Base-by-base conservation (phyloP, 2,329 filamentous ascomycete genomes). In the Capronia coronata region DNA sequence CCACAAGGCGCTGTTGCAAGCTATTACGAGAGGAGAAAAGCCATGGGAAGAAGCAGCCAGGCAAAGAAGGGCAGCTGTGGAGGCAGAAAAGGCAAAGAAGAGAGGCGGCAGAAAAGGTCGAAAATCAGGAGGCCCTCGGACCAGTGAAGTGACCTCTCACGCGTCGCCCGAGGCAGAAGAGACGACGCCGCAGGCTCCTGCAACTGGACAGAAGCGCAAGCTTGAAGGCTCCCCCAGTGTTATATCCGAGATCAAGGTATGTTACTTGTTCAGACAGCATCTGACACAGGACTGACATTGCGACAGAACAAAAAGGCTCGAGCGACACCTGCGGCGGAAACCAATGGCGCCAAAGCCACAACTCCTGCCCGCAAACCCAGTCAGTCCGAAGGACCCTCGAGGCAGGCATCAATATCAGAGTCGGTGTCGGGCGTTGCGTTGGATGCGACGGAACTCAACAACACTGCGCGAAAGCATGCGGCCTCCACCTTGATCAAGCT, bases 1-100 rank as follows among this genome's bases (percentile, higher is more conserved):
- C 55, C 93, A 98, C 70, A 82, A 80, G 59, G 82, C 84, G 53
- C 79, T 96, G 2, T 71, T 98, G 2, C 83, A 83, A 9, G 87
- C 84, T 49, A 84, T 96, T 49, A 79, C 75, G 16, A 79, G 78
- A 35, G 93, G 91, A 3, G 87, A 95, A 69, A 85, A 83, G 67
- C 86, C 88, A 0, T 97, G 93, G 93, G 84, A 90, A 64, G 79
- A 78, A 46, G 74, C 80, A 30, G 79, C 82, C 11, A 78, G 77
- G 60, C 73, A 71, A 43, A 77, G 83, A 59, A 80, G 84, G 60
- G 78, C 79, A 45, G 80, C 83, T 56, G 11, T 10, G n/a, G 72
- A 77, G 49, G 72, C 77, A 46, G 71, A 68, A 69, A 77, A 67
- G 71, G 76, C 67, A 75, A 78, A 68, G 64, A 76, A 67, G 68